Evolutionary conservation across 2,329 filamentous ascomycete genomes (phyloP).

Genomic region (Alternaria triticimaculans): DNA sequence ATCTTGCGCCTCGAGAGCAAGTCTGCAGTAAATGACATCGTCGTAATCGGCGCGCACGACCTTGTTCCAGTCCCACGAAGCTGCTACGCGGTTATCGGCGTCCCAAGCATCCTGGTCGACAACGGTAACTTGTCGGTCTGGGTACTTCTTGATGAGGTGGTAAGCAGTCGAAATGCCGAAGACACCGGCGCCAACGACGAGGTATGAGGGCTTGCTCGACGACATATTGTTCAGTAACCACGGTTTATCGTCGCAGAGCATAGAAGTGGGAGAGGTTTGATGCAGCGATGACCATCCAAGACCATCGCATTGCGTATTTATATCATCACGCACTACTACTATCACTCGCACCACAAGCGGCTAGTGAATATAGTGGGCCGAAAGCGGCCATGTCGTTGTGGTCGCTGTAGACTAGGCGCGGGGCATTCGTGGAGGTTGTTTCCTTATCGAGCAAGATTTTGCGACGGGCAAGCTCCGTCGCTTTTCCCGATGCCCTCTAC

Average conservation of each 20-base stretch:
- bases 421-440: constrained; percentile 37
- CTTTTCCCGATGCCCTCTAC: constrained; percentile 26
- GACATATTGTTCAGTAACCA: constrained; percentile 33
- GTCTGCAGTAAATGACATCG: constrained; percentile 66
- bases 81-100: constrained; percentile 55
- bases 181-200: constrained; percentile 47
- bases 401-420: constrained; percentile 28
- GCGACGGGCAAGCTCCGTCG: constrained; percentile 23
- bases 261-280: constrained; percentile 13
- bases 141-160: constrained; percentile 51
- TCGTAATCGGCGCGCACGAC: constrained; percentile 74
- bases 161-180: constrained; percentile 50
- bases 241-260: constrained; percentile 22
- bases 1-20: constrained; percentile 71
- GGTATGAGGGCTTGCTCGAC: constrained; percentile 37
- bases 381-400: constrained; percentile 28
- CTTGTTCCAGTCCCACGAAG: constrained; percentile 77
- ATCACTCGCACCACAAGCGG: constrained; percentile 13
- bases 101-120: constrained; percentile 48
- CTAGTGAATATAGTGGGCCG: constrained; percentile 20
- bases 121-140: constrained; percentile 49
- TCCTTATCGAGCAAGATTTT: constrained; percentile 37
- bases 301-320: constrained; percentile 18
- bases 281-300: constrained; percentile 12
- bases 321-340: constrained; percentile 18